These are phyloP conservation scores for Cryptosporidium parvum DNA, from an alignment of 169 alveolate genomes.

Conservation along the genomic window DNA sequence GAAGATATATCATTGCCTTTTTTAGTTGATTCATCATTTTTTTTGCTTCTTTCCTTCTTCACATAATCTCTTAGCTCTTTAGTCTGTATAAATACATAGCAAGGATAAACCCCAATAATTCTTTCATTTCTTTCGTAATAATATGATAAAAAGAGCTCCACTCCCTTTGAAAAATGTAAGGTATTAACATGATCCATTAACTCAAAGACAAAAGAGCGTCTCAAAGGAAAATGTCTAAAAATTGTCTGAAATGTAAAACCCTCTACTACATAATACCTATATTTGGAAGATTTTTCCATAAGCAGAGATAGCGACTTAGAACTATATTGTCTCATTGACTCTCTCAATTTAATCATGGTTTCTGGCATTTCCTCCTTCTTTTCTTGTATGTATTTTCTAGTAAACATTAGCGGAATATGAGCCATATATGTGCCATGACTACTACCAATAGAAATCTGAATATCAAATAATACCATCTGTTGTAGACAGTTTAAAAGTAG, in stretches of 20 bases:
- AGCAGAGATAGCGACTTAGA: slow-evolving; percentile 20
- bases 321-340: slow-evolving; percentile 58
- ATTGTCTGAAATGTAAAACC: slow-evolving; percentile 54
- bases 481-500: slow-evolving; percentile 18
- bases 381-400: not conserved
- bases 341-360: slow-evolving; percentile 40
- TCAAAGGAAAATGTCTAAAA: slow-evolving; percentile 56
- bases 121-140: slow-evolving; percentile 64
- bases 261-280: slow-evolving; percentile 33
- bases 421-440: slow-evolving; percentile 67
- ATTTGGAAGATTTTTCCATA: slow-evolving; percentile 60
- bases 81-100: slow-evolving; percentile 53
- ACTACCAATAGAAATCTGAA: slow-evolving; percentile 69
- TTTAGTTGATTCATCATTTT: not conserved
- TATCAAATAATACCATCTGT: slow-evolving; percentile 50
- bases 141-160: slow-evolving; percentile 53
- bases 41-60: not conserved
- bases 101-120: slow-evolving; percentile 55
- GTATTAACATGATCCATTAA: slow-evolving; percentile 58
- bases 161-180: slow-evolving; percentile 39
- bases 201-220: slow-evolving; percentile 72
- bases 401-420: slow-evolving; percentile 59
- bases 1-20: slow-evolving; percentile 5
- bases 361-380: slow-evolving; percentile 63
- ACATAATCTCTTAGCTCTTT: slow-evolving; percentile 25